Evolutionary conservation across 768 basidiomycete species (phyloP), one percentile per base, ranked within the genome.

Genomic region (Boletus rufocinnamomeus): DNA sequence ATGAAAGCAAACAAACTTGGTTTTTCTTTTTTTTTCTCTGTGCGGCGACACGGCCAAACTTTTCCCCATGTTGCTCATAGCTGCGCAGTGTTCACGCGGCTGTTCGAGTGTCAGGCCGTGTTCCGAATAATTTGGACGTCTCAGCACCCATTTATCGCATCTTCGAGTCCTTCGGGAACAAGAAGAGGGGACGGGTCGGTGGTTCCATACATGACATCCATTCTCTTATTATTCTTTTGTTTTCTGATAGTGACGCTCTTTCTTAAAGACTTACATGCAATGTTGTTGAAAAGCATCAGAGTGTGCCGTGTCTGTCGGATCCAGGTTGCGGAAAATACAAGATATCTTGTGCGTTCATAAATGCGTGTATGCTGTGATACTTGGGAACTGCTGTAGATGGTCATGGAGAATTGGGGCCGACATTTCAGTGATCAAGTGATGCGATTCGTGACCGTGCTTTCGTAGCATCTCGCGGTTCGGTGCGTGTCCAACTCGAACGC

Each of bases 51-150:
- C 87, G 85, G 84, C 84, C 81, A 82, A 80, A 64, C 72, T 69
- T 75, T 88, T 88, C 86, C 90, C 89, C 83, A 83, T 89, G 90
- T 92, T 92, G 90, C 90, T 92, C 90, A 86, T 89, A 79, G 80
- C 83, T 77, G 86, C 80, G 72, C 77, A 73, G 63, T 64, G 4
- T 75, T 67, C 70, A 88, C 79, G 86, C 84, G 81, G 87, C 79
- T 73, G 88, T 91, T 91, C 72, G 90, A 92, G 90, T 90, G 90
- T 92, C 90, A 90, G 79, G 86, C 80, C 81, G 88, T 88, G 90
- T 79, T 78, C 77, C 81, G 89, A 91, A 63, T 59, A 76, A 88
- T 63, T 60, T 73, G 88, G 85, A 86, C 87, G 80, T 91, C 90
- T 91, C 65, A 92, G 89, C 52, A 91, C 90, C 89, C 88, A 75